phyloP scores from a whole-genome alignment of 495 filamentous ascomycete genomes.

The Penicillium canescens region DNA sequence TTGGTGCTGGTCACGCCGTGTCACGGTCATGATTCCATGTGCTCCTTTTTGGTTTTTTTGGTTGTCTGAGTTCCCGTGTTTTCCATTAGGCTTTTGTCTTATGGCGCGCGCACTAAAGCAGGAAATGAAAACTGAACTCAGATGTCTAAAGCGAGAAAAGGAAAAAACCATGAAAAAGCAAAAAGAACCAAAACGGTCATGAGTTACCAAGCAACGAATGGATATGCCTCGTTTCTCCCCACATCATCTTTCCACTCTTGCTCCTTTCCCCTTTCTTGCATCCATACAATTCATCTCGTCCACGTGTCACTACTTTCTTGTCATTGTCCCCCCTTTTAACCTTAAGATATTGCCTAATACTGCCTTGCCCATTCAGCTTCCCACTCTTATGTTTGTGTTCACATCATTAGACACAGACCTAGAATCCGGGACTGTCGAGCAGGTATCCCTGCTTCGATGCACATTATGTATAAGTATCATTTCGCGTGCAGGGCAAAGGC shows the following conservation, averaged over 20 bases:
- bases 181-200: slow-evolving; percentile 21
- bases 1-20: slow-evolving; percentile 45
- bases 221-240: slow-evolving; percentile 25
- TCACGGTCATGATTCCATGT: slow-evolving; percentile 21
- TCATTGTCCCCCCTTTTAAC: slow-evolving; percentile 13
- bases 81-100: not conserved
- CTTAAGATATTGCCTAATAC: slow-evolving; percentile 26
- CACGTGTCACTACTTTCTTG: slow-evolving; percentile 15
- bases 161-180: slow-evolving; percentile 8
- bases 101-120: not conserved
- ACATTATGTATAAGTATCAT: slow-evolving; percentile 8
- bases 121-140: not conserved
- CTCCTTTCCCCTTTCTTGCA: slow-evolving; percentile 12
- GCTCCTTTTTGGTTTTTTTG: slow-evolving; percentile 10
- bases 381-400: not conserved
- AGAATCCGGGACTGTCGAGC: no score
- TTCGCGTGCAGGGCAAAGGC: slow-evolving; percentile 7
- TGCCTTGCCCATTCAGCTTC: slow-evolving; percentile 1
- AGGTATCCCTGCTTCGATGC: not conserved
- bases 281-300: slow-evolving; percentile 14
- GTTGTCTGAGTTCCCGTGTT: slow-evolving; percentile 14
- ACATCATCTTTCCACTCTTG: slow-evolving; percentile 11
- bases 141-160: not conserved
- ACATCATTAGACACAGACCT: no score
- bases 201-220: slow-evolving; percentile 36